These are phyloP conservation scores for Pseudoscleropodium purum DNA, from an alignment of 225 moss, liverwort and hornwort genomes.

Conservation along the genomic window DNA sequence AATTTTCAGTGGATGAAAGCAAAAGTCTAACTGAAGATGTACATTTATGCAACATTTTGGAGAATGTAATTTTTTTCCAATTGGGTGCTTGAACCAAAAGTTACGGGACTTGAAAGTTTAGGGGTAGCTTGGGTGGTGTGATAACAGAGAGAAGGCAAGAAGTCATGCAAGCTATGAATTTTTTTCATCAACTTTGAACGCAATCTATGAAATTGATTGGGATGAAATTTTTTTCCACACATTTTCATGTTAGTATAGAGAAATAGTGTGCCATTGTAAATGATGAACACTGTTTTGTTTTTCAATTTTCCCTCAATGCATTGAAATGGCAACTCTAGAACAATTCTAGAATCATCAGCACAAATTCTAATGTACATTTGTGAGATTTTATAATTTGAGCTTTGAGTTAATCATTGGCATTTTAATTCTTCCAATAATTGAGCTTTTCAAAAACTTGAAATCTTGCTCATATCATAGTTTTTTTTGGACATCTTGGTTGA, in stretches of 20 bases:
- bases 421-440: not conserved
- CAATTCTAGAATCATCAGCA: not conserved
- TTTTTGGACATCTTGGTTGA: not conserved
- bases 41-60: rapidly evolving
- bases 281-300: too few species aligned
- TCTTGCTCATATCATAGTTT: not conserved
- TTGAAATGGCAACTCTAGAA: not conserved
- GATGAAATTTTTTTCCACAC: not conserved
- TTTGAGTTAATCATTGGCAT: too few species aligned
- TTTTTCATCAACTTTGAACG: not conserved
- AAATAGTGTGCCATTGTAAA: too few species aligned
- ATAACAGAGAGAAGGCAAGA: not conserved
- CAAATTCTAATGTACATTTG: too few species aligned
- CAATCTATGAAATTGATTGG: rapidly evolving
- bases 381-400: not conserved
- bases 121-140: rapidly evolving
- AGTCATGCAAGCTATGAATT: not conserved
- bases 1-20: not conserved
- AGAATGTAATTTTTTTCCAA: not conserved
- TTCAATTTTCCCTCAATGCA: not conserved
- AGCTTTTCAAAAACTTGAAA: not conserved
- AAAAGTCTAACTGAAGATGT: not conserved
- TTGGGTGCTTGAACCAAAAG: not conserved
- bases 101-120: too few species aligned
- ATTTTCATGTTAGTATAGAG: not conserved